These are phyloP conservation scores for Acacia melanoxylon DNA, from an alignment of 306 rosid species.

Conservation along the genomic window DNA sequence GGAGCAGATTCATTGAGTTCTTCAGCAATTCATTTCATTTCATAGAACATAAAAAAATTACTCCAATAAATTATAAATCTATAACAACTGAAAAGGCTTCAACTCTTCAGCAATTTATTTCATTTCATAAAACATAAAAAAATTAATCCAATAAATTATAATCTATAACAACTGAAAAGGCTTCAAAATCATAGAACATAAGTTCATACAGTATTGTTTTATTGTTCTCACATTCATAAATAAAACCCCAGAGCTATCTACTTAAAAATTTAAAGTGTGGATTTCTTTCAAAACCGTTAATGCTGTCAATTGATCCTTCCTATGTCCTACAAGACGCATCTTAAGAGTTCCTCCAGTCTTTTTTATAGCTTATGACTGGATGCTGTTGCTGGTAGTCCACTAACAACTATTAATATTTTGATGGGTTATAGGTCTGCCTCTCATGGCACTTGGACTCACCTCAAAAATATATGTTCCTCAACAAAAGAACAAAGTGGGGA, in stretches of 20 bases:
- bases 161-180: background rate
- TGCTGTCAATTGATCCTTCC: background rate
- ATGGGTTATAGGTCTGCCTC: background rate
- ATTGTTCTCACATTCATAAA: background rate
- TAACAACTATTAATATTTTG: background rate
- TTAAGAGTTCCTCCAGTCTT: background rate
- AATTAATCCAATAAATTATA: constrained; percentile 16
- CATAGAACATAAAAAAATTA: background rate
- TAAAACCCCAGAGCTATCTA: constrained; percentile 10
- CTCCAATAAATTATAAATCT: constrained; percentile 15
- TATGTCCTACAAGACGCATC: background rate
- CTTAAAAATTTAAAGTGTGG: background rate
- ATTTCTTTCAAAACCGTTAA: background rate
- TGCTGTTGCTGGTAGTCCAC: background rate
- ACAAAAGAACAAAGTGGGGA: background rate
- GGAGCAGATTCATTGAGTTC: background rate
- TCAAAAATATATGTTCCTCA: background rate
- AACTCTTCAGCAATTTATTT: background rate
- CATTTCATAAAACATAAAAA: background rate
- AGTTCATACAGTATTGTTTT: constrained; percentile 1
- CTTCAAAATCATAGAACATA: background rate
- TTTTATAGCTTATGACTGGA: background rate
- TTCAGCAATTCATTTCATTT: background rate
- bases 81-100: background rate
- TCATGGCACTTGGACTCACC: background rate